Percentiles rank a stretch among this genome's conserved stretches.
These are phyloP conservation scores for Saccharomyces hybrid DNA, from an alignment of 1,139 yeast genomes.

Conservation along the genomic window DNA sequence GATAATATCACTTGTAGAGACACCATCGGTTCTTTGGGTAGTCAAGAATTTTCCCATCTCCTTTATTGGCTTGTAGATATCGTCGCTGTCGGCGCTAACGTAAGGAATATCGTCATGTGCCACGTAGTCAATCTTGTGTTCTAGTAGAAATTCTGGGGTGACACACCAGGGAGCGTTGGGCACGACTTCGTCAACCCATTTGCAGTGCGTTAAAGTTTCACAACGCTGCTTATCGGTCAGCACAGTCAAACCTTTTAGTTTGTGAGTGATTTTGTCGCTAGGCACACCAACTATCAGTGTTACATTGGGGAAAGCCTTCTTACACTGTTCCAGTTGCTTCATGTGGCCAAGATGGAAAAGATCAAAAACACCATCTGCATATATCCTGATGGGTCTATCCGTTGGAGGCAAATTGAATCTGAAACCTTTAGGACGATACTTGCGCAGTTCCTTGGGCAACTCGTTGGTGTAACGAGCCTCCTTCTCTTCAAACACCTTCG, in stretches of 20 bases:
- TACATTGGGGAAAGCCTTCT: conserved; percentile 82
- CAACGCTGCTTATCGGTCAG: conserved; percentile 78
- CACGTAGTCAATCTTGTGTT: conserved; percentile 86
- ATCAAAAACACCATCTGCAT: conserved; percentile 97
- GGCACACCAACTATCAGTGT: conserved; percentile 87
- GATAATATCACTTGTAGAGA: conserved; percentile 90
- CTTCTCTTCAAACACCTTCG: conserved; percentile 36
- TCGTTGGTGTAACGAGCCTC: conserved; percentile 52
- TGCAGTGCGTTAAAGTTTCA: conserved; percentile 83
- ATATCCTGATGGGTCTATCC: conserved; percentile 80
- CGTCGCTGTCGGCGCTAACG: conserved; percentile 79
- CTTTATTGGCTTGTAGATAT: conserved; percentile 86
- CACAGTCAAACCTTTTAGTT: conserved; percentile 87
- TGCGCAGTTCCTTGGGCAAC: conserved; percentile 56
- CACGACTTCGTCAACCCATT: conserved; percentile 95
- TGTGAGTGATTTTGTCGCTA: conserved; percentile 82
- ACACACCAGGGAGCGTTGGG: conserved; percentile 96
- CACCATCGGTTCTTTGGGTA: conserved; percentile 94
- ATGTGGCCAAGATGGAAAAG: conserved; percentile 93
- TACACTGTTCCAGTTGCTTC: conserved; percentile 95
- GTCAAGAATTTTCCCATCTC: conserved; percentile 84
- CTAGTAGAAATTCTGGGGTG: conserved; percentile 65
- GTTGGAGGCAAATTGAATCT: conserved; percentile 72
- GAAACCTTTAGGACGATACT: conserved; percentile 64
- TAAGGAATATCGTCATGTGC: conserved; percentile 98